These are phyloP conservation scores for Neurospora crassa DNA, from an alignment of 2,329 filamentous ascomycete genomes.

Conservation along the genomic window DNA sequence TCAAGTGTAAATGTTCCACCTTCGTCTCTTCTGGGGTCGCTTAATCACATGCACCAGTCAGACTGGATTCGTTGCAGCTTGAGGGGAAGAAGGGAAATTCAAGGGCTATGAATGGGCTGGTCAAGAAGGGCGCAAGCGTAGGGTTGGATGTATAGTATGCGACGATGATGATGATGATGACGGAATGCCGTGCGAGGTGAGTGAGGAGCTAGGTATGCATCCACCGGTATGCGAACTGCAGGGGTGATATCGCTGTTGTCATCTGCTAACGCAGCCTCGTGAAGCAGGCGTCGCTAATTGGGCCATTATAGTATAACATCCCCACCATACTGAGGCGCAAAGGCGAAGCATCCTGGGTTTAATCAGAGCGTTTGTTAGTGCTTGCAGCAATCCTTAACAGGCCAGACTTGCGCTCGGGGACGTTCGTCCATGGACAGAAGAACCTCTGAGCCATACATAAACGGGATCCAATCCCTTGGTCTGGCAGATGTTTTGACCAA, in stretches of 20 bases:
- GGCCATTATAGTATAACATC: background rate
- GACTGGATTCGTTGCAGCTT: background rate
- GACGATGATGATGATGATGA: background rate
- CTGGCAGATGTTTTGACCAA: background rate
- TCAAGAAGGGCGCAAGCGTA: background rate
- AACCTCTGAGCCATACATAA: background rate
- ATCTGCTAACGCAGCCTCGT: background rate
- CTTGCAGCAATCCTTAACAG: background rate
- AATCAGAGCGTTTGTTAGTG: background rate
- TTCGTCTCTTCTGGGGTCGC: background rate
- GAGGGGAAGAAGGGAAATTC: background rate
- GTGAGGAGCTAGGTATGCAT: background rate
- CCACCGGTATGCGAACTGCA: background rate
- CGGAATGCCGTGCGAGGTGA: background rate
- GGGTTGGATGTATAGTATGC: background rate
- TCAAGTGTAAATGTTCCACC: background rate
- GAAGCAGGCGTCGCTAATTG: background rate
- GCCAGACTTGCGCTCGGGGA: background rate
- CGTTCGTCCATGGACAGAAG: background rate
- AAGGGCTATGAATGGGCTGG: background rate
- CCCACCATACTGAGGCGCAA: background rate
- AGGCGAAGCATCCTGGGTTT: background rate
- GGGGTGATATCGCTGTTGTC: background rate
- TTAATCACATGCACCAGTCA: background rate
- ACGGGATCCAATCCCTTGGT: background rate